Percentiles rank a stretch among this genome's conserved stretches.
phyloP scores from a whole-genome alignment of 2,329 filamentous ascomycete species.

The Rasamsonia emersonii region DNA sequence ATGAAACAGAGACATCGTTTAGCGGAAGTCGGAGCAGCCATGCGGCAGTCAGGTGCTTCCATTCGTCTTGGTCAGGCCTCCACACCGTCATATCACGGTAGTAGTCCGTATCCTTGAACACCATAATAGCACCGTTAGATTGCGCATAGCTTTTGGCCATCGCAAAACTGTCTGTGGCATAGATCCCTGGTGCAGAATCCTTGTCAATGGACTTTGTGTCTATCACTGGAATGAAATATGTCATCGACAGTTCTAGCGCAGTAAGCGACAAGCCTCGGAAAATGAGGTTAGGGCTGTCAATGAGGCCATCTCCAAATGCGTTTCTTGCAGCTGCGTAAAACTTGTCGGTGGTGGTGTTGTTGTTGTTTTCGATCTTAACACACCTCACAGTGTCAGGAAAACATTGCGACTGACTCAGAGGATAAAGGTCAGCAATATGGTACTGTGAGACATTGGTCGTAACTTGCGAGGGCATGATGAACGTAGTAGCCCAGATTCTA shows the following conservation, averaged over 20 bases:
- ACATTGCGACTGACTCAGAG: not conserved
- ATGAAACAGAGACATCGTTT: too few species aligned
- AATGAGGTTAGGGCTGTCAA: not conserved
- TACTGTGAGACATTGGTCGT: too few species aligned
- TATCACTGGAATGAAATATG: not conserved
- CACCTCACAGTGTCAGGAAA: not conserved
- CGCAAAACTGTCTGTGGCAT: not conserved
- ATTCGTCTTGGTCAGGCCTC: not conserved
- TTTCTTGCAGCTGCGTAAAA: not conserved
- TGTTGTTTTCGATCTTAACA: not conserved
- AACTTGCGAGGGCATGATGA: too few species aligned
- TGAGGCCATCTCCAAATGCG: not conserved
- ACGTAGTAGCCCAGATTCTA: too few species aligned
- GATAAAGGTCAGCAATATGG: not conserved
- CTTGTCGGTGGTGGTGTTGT: not conserved
- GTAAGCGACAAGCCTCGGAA: not conserved
- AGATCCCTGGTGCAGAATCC: not conserved
- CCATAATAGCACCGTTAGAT: conserved; percentile 1
- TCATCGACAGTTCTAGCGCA: not conserved
- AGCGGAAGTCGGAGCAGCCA: too few species aligned
- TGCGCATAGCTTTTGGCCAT: not conserved
- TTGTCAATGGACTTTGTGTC: too few species aligned
- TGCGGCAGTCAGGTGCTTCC: not conserved
- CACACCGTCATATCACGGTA: not conserved
- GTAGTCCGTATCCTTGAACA: not conserved